Evolutionary conservation across 768 basidiomycete species (phyloP).

Genomic region (Tricholoma hemisulphureum): DNA sequence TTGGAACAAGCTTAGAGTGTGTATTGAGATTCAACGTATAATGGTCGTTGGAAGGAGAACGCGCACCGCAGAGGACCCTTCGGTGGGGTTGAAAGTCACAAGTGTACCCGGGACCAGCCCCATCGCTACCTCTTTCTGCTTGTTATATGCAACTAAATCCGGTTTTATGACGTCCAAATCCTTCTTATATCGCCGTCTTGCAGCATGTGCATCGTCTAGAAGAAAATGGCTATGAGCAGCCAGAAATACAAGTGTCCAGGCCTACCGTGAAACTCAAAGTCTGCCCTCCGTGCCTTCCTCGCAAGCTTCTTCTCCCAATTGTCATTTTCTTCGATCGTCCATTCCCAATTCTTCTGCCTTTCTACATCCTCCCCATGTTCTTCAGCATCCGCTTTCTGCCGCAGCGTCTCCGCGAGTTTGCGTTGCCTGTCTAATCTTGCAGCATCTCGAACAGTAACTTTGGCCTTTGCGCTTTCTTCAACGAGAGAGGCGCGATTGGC

Average conservation of each 20-base stretch:
- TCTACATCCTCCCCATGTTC: conserved; percentile 92
- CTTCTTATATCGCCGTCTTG: conserved; percentile 88
- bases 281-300: conserved; percentile 78
- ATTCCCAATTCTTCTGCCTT: conserved; percentile 91
- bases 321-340: conserved; percentile 93
- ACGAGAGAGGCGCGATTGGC: conserved; percentile 86
- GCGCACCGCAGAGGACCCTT: conserved; percentile 43
- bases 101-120: conserved; percentile 73
- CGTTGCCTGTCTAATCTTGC: conserved; percentile 86
- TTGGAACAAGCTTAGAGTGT: conserved; percentile 44
- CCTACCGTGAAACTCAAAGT: conserved; percentile 91
- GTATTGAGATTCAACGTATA: conserved; percentile 11
- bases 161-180: conserved; percentile 87
- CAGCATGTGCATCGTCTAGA: conserved; percentile 86
- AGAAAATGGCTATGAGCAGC: conserved; percentile 1
- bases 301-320: conserved; percentile 91
- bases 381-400: conserved; percentile 84
- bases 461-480: conserved; percentile 78
- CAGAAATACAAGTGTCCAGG: conserved; percentile 13
- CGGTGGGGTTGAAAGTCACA: conserved; percentile 53
- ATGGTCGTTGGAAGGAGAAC: background rate
- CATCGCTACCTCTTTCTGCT: conserved; percentile 83
- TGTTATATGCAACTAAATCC: conserved; percentile 82
- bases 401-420: conserved; percentile 83
- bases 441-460: conserved; percentile 74